Conservation (phyloP, 2,329 filamentous ascomycete species). For the Pezicula radicicola region DNA sequence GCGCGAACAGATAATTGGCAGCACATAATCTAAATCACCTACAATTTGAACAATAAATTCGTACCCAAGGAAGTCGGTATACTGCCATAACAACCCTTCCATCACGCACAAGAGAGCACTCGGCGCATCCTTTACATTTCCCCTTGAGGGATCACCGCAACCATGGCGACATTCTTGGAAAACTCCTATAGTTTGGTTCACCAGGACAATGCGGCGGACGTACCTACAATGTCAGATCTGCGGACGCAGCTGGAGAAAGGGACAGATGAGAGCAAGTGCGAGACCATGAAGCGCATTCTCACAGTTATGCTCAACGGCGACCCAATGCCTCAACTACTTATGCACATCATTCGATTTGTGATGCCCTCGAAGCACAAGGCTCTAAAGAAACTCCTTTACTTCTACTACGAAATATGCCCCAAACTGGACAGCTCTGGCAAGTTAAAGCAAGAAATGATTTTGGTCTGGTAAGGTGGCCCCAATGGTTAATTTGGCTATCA, state of each 20-base stretch:
- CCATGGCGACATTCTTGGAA: slow-evolving; percentile 93
- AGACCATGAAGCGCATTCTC: slow-evolving; percentile 94
- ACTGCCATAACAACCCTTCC: slow-evolving; percentile 12
- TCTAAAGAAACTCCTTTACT: slow-evolving; percentile 96
- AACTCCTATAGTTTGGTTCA: slow-evolving; percentile 95
- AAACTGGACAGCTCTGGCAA: slow-evolving; percentile 91
- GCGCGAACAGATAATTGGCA: slow-evolving; percentile 14
- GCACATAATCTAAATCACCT: background rate
- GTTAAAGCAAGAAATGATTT: slow-evolving; percentile 98
- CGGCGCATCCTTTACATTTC: slow-evolving; percentile 16
- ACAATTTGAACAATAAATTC: slow-evolving; percentile 8
- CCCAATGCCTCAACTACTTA: slow-evolving; percentile 89
- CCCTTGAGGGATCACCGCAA: slow-evolving; percentile 33
- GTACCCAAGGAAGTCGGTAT: slow-evolving; percentile 7
- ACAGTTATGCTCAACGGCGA: slow-evolving; percentile 98
- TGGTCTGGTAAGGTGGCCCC: slow-evolving; percentile 73
- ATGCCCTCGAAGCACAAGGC: slow-evolving; percentile 98
- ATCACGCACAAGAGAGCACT: slow-evolving; percentile 12
- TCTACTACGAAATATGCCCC: slow-evolving; percentile 98
- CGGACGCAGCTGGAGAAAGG: slow-evolving; percentile 93
- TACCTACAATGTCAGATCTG: slow-evolving; percentile 86
- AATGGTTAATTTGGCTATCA: background rate
- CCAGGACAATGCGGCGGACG: slow-evolving; percentile 93
- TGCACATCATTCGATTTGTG: slow-evolving; percentile 99
- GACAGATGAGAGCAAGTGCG: slow-evolving; percentile 86